Evolutionary conservation across 345 rosid genomes (phyloP).

Genomic region (Iberis pinnata): DNA sequence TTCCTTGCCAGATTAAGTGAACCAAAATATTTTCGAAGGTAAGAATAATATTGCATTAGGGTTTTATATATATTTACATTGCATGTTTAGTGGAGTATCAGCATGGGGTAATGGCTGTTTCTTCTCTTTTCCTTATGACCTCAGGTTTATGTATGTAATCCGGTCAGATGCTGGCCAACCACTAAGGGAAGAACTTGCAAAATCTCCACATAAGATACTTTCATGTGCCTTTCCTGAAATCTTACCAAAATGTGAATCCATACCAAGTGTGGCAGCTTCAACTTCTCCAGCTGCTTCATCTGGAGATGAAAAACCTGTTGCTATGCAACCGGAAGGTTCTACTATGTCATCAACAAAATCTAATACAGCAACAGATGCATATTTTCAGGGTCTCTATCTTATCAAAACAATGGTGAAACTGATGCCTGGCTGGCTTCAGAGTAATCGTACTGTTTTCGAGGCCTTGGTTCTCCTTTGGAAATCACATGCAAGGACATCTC

Average conservation of each 20-base stretch:
- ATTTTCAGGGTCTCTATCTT: conserved; percentile 91
- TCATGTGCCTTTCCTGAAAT: conserved; percentile 74
- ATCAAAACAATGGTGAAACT: conserved; percentile 80
- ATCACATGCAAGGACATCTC: conserved; percentile 77
- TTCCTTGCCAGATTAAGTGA: conserved; percentile 84
- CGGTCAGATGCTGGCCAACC: conserved; percentile 95
- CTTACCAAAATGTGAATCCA: conserved; percentile 36
- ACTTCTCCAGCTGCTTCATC: conserved; percentile 46
- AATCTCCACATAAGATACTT: conserved; percentile 86
- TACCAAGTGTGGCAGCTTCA: conserved; percentile 46
- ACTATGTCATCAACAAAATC: conserved; percentile 35
- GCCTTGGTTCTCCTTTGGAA: conserved; percentile 79
- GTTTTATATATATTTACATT: background rate
- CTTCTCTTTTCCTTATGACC: conserved; percentile 14
- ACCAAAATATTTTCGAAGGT: conserved; percentile 89
- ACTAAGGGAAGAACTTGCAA: conserved; percentile 91
- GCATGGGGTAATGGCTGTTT: conserved; percentile 11
- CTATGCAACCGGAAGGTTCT: conserved; percentile 40
- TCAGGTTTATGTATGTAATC: conserved; percentile 89
- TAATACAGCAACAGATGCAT: conserved; percentile 53
- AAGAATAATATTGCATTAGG: conserved; percentile 28
- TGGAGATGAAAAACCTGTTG: conserved; percentile 48
- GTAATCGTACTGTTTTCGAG: conserved; percentile 72
- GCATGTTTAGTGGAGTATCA: conserved; percentile 12
- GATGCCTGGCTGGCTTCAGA: conserved; percentile 88